A percentile compares a stretch with the other conserved stretches of the same genome.
phyloP scores from a whole-genome alignment of 371 early-diverging fungal genomes.

The Gilbertella persicaria region DNA sequence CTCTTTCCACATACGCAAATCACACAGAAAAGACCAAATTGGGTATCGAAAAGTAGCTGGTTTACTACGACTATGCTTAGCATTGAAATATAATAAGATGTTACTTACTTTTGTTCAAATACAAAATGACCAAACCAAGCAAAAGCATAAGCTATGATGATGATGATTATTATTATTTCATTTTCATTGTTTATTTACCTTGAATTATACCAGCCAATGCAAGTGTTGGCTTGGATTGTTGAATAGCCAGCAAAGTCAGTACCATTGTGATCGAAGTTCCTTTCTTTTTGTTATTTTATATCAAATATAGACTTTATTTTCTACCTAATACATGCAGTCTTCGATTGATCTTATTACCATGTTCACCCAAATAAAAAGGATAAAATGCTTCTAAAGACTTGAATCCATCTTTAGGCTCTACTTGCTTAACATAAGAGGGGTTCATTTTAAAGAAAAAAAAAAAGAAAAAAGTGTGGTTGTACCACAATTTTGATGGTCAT shows the following conservation, averaged over 20 bases:
- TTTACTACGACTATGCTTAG: no score
- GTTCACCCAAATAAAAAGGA: slow-evolving; percentile 72
- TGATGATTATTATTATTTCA: neutral
- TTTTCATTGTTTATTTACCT: slow-evolving; percentile 29
- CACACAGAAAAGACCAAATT: slow-evolving; percentile 57
- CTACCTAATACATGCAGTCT: slow-evolving; percentile 60
- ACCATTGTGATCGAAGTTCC: slow-evolving; percentile 36
- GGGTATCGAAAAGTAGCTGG: slow-evolving; percentile 76
- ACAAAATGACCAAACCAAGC: slow-evolving; percentile 76
- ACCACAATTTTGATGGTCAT: slow-evolving; percentile 7
- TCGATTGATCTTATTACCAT: slow-evolving; percentile 56
- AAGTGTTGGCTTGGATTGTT: slow-evolving; percentile 24
- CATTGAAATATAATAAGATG: no score
- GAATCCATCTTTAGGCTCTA: slow-evolving; percentile 53
- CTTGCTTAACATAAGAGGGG: slow-evolving; percentile 46
- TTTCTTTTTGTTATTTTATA: slow-evolving; percentile 1
- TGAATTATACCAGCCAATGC: slow-evolving; percentile 30
- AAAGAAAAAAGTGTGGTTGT: no score
- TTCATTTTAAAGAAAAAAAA: neutral
- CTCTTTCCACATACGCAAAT: slow-evolving; percentile 65
- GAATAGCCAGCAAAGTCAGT: slow-evolving; percentile 17
- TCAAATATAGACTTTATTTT: neutral
- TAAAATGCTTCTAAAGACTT: slow-evolving; percentile 60
- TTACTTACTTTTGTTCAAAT: slow-evolving; percentile 60
- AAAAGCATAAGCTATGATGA: slow-evolving; percentile 52